A percentile compares a stretch with the other conserved stretches of the same genome.
These are phyloP conservation scores for Vanrija sp. DNA, from an alignment of 1,284 basidiomycete species.

Conservation along the genomic window DNA sequence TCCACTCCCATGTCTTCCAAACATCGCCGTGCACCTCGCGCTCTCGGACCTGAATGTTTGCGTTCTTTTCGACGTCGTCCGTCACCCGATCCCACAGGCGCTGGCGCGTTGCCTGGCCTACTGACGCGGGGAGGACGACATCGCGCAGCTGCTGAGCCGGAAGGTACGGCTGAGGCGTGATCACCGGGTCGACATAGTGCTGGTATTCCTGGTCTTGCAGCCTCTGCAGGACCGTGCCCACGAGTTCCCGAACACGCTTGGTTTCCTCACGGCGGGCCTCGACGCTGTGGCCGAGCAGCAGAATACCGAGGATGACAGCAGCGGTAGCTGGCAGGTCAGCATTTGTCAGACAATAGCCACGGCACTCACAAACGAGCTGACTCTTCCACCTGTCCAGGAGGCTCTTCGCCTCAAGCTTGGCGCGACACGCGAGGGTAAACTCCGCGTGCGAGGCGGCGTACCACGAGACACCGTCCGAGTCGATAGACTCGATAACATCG, in stretches of 20 bases:
- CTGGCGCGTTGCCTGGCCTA: conserved; percentile 64
- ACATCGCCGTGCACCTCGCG: conserved; percentile 77
- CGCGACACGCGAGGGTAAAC: conserved; percentile 66
- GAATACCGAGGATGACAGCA: conserved; percentile 36
- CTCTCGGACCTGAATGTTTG: conserved; percentile 84
- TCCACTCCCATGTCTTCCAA: conserved; percentile 57
- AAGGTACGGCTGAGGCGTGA: conserved; percentile 71
- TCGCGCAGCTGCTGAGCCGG: conserved; percentile 89
- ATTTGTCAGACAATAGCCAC: neutral
- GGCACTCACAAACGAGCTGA: conserved; percentile 61
- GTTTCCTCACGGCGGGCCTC: conserved; percentile 61
- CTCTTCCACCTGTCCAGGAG: conserved; percentile 66
- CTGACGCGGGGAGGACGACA: conserved; percentile 75
- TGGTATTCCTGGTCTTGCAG: conserved; percentile 65
- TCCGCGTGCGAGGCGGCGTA: conserved; percentile 69
- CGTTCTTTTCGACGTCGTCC: conserved; percentile 83
- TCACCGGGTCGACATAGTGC: conserved; percentile 79
- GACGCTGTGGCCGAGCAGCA: conserved; percentile 48
- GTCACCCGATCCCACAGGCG: conserved; percentile 83
- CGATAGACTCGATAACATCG: conserved; percentile 69
- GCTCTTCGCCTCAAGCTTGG: conserved; percentile 65
- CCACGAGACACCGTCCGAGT: conserved; percentile 69
- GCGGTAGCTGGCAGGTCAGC: conserved; percentile 31
- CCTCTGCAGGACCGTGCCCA: conserved; percentile 71
- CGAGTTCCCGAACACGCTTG: conserved; percentile 68